Percentiles rank a stretch among this genome's conserved stretches.
These are phyloP conservation scores for Colletotrichum sojae DNA, from an alignment of 2,329 filamentous ascomycete species.

Conservation along the genomic window DNA sequence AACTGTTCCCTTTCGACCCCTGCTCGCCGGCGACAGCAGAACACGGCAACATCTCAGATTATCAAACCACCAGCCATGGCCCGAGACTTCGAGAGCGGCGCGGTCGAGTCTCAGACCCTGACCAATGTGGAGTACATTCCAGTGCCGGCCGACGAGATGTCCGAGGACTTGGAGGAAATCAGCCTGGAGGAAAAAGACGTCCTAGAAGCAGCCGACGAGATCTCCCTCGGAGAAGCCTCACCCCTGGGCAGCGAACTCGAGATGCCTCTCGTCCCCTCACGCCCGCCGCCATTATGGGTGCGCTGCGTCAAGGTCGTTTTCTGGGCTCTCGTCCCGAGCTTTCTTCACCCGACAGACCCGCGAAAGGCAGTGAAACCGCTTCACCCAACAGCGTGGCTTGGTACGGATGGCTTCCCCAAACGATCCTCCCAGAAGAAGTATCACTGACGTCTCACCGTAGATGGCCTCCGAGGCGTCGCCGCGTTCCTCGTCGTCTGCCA, in stretches of 20 bases:
- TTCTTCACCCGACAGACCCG: conserved; percentile 8
- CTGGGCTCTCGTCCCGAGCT: conserved; percentile 18
- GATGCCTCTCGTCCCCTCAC: neutral
- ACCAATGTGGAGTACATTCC: neutral
- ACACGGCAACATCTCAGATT: neutral
- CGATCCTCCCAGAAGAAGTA: neutral
- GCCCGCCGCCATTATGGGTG: conserved; percentile 17
- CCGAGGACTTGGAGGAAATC: neutral
- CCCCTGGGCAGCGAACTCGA: neutral
- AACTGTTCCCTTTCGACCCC: no score
- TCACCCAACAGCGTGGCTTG: conserved; percentile 25
- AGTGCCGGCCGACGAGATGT: neutral
- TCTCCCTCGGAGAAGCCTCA: neutral
- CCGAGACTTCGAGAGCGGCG: neutral
- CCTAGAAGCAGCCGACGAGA: conserved; percentile 11
- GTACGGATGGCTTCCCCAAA: neutral
- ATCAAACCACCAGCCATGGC: conserved; percentile 2
- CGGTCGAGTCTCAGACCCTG: neutral
- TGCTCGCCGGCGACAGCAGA: neutral
- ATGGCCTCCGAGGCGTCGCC: conserved; percentile 77
- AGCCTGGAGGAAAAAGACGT: neutral
- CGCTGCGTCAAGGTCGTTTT: conserved; percentile 6
- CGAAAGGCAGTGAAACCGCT: conserved; percentile 8
- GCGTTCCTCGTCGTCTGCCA: conserved; percentile 76
- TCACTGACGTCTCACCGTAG: conserved; percentile 45